phyloP scores from a whole-genome alignment of 768 basidiomycete species.

The Gautieria morchelliformis region DNA sequence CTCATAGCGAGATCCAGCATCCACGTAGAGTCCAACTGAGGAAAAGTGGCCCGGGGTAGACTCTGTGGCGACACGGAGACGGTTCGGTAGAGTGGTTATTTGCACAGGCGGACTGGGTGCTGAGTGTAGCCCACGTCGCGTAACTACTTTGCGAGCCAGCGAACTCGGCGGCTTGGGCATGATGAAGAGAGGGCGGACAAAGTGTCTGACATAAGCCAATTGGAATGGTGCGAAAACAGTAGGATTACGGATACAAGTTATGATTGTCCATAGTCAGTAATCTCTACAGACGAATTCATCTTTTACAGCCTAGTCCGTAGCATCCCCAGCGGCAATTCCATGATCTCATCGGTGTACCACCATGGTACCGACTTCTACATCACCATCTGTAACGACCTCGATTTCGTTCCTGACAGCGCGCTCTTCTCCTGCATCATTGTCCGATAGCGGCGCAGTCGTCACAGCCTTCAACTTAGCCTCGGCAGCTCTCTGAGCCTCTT shows the following conservation, averaged over 20 bases:
- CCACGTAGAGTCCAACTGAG: slow-evolving; percentile 85
- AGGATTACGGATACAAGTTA: too few species aligned
- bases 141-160: not conserved
- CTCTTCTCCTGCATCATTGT: not conserved
- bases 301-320: too few species aligned
- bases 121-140: slow-evolving; percentile 1
- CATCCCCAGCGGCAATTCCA: not conserved
- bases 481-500: not conserved
- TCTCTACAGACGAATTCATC: not conserved
- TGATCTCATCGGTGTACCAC: not conserved
- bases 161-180: slow-evolving; percentile 4
- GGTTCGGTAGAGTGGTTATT: slow-evolving; percentile 85
- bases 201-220: too few species aligned
- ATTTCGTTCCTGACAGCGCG: not conserved
- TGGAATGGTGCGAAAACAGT: too few species aligned
- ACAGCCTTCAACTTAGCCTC: not conserved
- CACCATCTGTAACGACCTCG: slow-evolving; percentile 2
- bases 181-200: too few species aligned
- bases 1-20: slow-evolving; percentile 91
- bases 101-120: slow-evolving; percentile 29
- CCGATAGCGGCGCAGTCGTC: not conserved
- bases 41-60: slow-evolving; percentile 89
- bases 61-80: slow-evolving; percentile 86
- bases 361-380: not conserved
- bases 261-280: too few species aligned